These are phyloP conservation scores for grape (Vitis vinifera) DNA, from an alignment of 164 flowering plant genomes.

Conservation along the genomic window ASM3070453v1 NC_081808.1:119501-120000, in stretches of 20 bases:
- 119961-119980: slow-evolving; percentile 73
- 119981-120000: slow-evolving; percentile 69
- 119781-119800: not conserved
- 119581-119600: slow-evolving; percentile 72
- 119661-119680: slow-evolving; percentile 76
- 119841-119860: slow-evolving; percentile 75
- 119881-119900: slow-evolving; percentile 86
- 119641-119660: slow-evolving; percentile 83
- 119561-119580: slow-evolving; percentile 86
- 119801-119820: slow-evolving; percentile 36
- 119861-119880: slow-evolving; percentile 80
- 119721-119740: slow-evolving; percentile 76
- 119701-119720: slow-evolving; percentile 88
- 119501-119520: too few species aligned
- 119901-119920: slow-evolving; percentile 87
- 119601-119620: slow-evolving; percentile 59
- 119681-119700: slow-evolving; percentile 94
- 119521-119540: not conserved
- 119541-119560: not conserved
- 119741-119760: not conserved
- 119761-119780: too few species aligned
- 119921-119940: slow-evolving; percentile 81
- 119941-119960: slow-evolving; percentile 87
- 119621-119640: slow-evolving; percentile 70
- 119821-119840: slow-evolving; percentile 77